Base-by-base conservation (phyloP, 768 basidiomycete genomes). In the Kwoniella botswanensis region DNA sequence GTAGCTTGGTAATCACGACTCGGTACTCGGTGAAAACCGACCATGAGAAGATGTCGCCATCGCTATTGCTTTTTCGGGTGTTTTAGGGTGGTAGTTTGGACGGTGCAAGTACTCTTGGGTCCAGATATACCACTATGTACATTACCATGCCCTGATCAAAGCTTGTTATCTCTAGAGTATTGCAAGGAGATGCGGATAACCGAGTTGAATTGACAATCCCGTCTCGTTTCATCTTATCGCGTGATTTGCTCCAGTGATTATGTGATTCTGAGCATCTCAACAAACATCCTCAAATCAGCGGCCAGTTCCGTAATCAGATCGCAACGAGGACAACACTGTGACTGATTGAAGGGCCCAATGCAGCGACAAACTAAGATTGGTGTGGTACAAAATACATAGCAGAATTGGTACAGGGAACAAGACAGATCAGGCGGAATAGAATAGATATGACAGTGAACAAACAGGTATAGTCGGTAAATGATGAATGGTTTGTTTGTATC, bases 21-120 rank as follows among this genome's bases (percentile, higher is more conserved):
- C 35, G 35, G 35, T 35, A 35, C 13, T 58, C 57, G 57, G 57
- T 58, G 29, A 58, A 58, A 58, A 11, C 57, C 57, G 57, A 58
- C 29, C 57, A 13, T 15, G 12, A 29, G 15, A 24, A 58, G 21
- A 58, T 58, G 57, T 58, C 57, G 57, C 57, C 57, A 58, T 58
- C 57, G 57, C 9, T 58, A 13, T 50, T 6, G 18, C 46, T 15
- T 50, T 50, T 50, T 50, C 46, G 46, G 46, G 15, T 13, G 18
- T 17, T 50, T 18, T 50, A 50, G 46, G 46, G 18, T 15, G 13
- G 6, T 13, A 18, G 13, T 50, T 17, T 15, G 46, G 10, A 50
- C 46, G 13, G 12, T 50, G 46, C 46, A 6, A 18, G 12, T 50
- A 13, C 15, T 50, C 9, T 4, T 50, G 46, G 46, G 12, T 50